Conservation (phyloP, 176 grass and related monocot species). For the Triticum dicoccoides region DNA sequence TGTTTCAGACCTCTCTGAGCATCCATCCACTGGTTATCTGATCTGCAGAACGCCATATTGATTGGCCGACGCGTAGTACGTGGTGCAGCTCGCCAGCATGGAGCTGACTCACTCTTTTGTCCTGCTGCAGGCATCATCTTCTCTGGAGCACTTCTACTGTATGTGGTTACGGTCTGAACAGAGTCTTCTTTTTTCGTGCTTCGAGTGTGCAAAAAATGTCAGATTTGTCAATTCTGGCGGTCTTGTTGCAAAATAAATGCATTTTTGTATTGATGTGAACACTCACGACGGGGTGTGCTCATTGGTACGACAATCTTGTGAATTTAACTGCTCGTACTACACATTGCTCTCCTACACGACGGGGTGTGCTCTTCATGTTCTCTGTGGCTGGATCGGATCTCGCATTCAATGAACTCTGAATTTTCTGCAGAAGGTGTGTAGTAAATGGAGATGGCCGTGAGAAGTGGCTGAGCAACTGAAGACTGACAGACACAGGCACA, state of each 20-base stretch:
- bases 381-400: neutral
- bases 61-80: neutral
- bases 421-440: neutral
- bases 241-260: neutral
- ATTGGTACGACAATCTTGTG: neutral
- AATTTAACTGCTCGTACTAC: neutral
- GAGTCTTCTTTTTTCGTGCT: neutral
- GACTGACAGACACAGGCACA: neutral
- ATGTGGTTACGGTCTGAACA: neutral
- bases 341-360: neutral
- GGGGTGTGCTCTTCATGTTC: neutral
- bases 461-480: neutral
- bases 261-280: neutral
- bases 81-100: neutral
- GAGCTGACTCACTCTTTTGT: constrained; percentile 1
- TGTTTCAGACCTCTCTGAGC: neutral
- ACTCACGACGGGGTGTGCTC: too few species aligned
- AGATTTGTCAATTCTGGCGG: neutral
- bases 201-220: neutral
- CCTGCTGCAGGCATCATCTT: neutral
- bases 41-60: neutral
- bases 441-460: neutral
- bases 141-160: neutral
- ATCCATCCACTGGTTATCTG: neutral
- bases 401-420: neutral